phyloP scores from a whole-genome alignment of 305 asterid species.

The Fraxinus albicans region DNA sequence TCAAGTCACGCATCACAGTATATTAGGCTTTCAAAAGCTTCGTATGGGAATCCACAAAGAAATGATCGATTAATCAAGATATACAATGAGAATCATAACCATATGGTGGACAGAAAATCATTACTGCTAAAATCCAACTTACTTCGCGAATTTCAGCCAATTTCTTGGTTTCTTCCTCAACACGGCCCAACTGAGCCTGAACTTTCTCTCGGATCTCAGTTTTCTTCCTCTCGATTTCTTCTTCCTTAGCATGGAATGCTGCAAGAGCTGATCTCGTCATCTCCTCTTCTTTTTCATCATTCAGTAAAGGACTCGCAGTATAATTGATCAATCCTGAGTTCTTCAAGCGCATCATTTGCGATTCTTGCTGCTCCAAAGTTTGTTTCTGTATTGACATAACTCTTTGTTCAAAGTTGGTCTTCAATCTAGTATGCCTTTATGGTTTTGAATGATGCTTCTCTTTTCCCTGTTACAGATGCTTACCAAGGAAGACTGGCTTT shows the following conservation, averaged over 20 bases:
- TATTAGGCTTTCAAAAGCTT: background rate
- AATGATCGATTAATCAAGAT: background rate
- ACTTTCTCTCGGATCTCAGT: conserved; percentile 54
- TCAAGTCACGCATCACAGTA: background rate
- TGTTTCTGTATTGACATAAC: conserved; percentile 43
- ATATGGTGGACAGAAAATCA: background rate
- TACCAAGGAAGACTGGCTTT: conserved; percentile 30
- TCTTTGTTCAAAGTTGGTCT: background rate
- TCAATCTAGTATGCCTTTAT: conserved; percentile 31
- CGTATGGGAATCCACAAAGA: background rate
- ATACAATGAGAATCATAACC: background rate
- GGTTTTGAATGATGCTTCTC: conserved; percentile 37
- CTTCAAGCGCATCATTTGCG: conserved; percentile 37
- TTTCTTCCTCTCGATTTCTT: conserved; percentile 71
- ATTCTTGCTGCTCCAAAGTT: conserved; percentile 24
- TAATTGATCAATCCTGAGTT: conserved; percentile 37
- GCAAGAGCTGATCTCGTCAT: conserved; percentile 62
- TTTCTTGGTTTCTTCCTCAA: conserved; percentile 68
- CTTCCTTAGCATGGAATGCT: conserved; percentile 66
- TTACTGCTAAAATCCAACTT: conserved; percentile 3
- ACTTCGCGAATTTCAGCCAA: conserved; percentile 65
- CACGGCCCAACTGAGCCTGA: conserved; percentile 65
- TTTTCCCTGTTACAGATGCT: conserved; percentile 45
- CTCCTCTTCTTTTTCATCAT: conserved; percentile 63
- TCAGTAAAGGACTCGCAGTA: conserved; percentile 38